Conservation (phyloP, 805 yeast species). For the Barnettozyma salicaria region DNA sequence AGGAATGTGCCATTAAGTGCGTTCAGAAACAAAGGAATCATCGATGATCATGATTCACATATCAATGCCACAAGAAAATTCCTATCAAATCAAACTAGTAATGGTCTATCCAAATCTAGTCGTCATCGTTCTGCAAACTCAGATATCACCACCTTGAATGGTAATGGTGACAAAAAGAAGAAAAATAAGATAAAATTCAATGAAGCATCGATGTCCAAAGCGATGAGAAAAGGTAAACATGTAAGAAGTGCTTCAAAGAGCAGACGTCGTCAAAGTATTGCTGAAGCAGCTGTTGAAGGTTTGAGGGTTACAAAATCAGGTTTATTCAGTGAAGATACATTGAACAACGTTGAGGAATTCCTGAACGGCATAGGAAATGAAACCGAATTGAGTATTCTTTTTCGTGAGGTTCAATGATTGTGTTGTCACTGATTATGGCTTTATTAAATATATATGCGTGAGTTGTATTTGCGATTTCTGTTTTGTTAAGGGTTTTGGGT, state of each 20-base stretch:
- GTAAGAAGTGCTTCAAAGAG: conserved; percentile 27
- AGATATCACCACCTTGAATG: conserved; percentile 4
- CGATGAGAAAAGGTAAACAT: conserved; percentile 10
- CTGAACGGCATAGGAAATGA: conserved; percentile 45
- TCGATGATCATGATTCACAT: conserved; percentile 26
- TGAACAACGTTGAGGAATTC: conserved; percentile 69
- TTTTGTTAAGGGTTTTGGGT: conserved; percentile 1
- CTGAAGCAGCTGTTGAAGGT: conserved; percentile 74
- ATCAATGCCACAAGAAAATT: conserved; percentile 25
- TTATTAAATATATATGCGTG: not conserved
- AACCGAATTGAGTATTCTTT: conserved; percentile 35
- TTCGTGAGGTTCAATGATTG: conserved; percentile 24
- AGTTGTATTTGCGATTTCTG: not conserved
- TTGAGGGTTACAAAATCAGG: conserved; percentile 71
- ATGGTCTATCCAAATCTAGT: not conserved
- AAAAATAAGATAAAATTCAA: conserved; percentile 13
- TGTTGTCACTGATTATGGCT: too few relatives aligned
- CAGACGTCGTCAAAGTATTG: conserved; percentile 60
- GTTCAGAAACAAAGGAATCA: conserved; percentile 72
- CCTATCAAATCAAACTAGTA: conserved; percentile 8
- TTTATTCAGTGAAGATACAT: conserved; percentile 65
- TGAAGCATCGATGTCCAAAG: conserved; percentile 16
- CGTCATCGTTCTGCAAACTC: conserved; percentile 1
- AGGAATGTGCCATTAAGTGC: conserved; percentile 80
- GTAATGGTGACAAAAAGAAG: conserved; percentile 10